A percentile compares a stretch with the other conserved stretches of the same genome.
Conservation (phyloP, 106 monocot species). For the Amphibolis antarctica region DNA sequence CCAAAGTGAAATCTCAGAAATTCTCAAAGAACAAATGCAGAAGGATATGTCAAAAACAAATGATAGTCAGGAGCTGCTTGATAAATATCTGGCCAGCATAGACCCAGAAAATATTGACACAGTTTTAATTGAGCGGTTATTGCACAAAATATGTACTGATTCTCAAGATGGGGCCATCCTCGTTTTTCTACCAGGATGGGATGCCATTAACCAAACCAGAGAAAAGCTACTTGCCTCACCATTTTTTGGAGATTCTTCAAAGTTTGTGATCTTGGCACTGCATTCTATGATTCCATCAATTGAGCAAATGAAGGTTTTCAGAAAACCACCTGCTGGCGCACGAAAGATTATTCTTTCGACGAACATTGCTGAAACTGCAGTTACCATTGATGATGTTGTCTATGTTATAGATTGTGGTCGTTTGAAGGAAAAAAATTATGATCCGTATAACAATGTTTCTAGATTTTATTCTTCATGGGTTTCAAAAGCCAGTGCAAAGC, state of each 20-base stretch:
- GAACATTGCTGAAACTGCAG: conserved; percentile 95
- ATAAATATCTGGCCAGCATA: conserved; percentile 54
- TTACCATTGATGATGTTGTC: conserved; percentile 96
- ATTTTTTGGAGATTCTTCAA: conserved; percentile 48
- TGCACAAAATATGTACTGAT: conserved; percentile 67
- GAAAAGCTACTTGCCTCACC: conserved; percentile 55
- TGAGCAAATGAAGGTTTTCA: conserved; percentile 95
- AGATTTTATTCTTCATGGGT: conserved; percentile 92
- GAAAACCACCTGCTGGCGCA: conserved; percentile 40
- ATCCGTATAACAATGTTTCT: conserved; percentile 95
- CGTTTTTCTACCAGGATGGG: conserved; percentile 96
- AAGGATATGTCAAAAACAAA: conserved; percentile 36
- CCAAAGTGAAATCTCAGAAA: conserved; percentile 46
- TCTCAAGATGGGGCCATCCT: conserved; percentile 83
- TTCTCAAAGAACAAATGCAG: conserved; percentile 53
- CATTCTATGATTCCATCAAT: conserved; percentile 90
- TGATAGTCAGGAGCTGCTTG: conserved; percentile 46
- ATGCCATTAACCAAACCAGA: conserved; percentile 79
- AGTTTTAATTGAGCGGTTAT: conserved; percentile 48
- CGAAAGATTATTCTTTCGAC: conserved; percentile 96
- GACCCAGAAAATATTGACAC: conserved; percentile 82
- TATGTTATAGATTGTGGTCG: conserved; percentile 92
- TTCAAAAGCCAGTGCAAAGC: conserved; percentile 92
- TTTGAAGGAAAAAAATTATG: conserved; percentile 99
- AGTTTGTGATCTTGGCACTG: conserved; percentile 56